Conservation (phyloP, 2,329 filamentous ascomycete genomes). For the Arthrobotrys iridis region DNA sequence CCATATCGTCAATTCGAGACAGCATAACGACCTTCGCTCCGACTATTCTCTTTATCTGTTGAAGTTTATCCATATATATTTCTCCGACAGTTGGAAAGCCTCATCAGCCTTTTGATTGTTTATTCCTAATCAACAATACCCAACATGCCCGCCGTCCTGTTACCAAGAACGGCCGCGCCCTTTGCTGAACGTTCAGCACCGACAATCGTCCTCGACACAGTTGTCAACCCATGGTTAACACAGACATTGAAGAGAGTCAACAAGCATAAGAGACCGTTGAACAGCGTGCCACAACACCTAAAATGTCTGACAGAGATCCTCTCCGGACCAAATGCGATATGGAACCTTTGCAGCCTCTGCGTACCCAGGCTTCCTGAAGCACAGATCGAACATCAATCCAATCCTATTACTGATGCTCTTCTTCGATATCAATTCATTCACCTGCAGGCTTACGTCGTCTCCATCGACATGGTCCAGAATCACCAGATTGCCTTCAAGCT, state of each 20-base stretch:
- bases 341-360: constrained; percentile 70
- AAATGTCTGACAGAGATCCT: constrained; percentile 94
- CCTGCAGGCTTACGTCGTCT: constrained; percentile 96
- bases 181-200: constrained; percentile 94
- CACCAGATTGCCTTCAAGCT: constrained; percentile 99
- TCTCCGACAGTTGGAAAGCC: constrained; percentile 48
- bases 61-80: constrained; percentile 39
- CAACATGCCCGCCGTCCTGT: constrained; percentile 88
- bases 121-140: constrained; percentile 44
- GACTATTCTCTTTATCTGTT: constrained; percentile 57
- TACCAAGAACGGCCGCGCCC: constrained; percentile 93
- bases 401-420: constrained; percentile 83
- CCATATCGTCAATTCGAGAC: constrained; percentile 54
- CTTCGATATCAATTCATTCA: constrained; percentile 94
- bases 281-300: constrained; percentile 95
- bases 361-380: constrained; percentile 62
- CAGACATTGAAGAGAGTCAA: constrained; percentile 97
- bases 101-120: constrained; percentile 45
- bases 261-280: constrained; percentile 93
- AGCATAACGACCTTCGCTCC: constrained; percentile 54
- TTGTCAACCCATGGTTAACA: constrained; percentile 95
- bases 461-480: constrained; percentile 97
- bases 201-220: constrained; percentile 91
- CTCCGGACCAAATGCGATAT: constrained; percentile 82
- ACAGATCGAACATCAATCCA: constrained; percentile 84